Conservation (phyloP, 441 rosid genomes). For the Mallotus japonicus region DNA sequence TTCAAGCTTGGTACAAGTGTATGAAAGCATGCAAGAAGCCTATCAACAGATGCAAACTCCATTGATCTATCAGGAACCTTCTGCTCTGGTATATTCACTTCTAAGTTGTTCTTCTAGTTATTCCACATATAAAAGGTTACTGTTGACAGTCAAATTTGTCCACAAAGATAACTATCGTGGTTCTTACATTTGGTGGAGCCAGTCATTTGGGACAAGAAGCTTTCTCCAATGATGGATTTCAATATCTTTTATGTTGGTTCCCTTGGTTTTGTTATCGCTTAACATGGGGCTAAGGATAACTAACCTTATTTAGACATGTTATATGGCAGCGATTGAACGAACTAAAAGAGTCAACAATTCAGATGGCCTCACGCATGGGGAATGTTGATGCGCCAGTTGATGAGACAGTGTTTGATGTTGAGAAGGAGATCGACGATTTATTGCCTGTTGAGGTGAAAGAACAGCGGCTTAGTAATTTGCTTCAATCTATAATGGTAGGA, state of each 20-base stretch:
- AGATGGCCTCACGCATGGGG: constrained; percentile 48
- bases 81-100: constrained; percentile 41
- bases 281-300: background rate
- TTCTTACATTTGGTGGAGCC: background rate
- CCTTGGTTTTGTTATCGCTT: background rate
- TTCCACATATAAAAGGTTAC: constrained; percentile 5
- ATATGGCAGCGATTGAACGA: constrained; percentile 54
- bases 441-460: constrained; percentile 78
- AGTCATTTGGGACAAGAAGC: background rate
- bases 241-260: background rate
- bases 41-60: constrained; percentile 67
- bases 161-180: background rate
- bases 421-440: constrained; percentile 67
- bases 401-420: constrained; percentile 59
- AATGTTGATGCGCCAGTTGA: constrained; percentile 54
- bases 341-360: constrained; percentile 64
- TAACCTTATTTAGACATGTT: background rate
- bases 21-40: constrained; percentile 68
- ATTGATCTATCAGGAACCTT: constrained; percentile 48
- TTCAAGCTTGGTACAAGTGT: constrained; percentile 55
- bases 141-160: constrained; percentile 4
- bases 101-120: constrained; percentile 2
- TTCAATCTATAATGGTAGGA: constrained; percentile 66
- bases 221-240: background rate
- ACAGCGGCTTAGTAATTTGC: constrained; percentile 68